phyloP scores from a whole-genome alignment of 2,329 filamentous ascomycete species.

The Thielaviopsis punctulata region DNA sequence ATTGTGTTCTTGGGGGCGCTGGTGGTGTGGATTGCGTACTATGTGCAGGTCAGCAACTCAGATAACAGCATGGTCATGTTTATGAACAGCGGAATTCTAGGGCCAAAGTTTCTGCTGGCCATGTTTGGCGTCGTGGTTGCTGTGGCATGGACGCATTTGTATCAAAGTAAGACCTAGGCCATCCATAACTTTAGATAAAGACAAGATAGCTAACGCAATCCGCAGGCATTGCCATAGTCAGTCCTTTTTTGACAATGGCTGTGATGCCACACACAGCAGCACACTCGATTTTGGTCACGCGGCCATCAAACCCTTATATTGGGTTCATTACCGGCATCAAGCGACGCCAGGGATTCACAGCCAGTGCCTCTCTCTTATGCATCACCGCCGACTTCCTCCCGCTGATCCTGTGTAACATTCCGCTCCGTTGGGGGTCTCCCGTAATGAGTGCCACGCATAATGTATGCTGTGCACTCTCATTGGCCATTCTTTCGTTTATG shows the following conservation, averaged over 20 bases:
- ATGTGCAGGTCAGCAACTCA: neutral
- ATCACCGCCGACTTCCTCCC: slow-evolving; percentile 8
- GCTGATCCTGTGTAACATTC: slow-evolving; percentile 9
- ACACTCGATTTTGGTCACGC: slow-evolving; percentile 5
- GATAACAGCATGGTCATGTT: slow-evolving; percentile 1
- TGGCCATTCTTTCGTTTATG: slow-evolving; percentile 10
- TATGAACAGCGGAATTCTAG: slow-evolving; percentile 8
- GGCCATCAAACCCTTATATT: slow-evolving; percentile 8
- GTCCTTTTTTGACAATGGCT: slow-evolving; percentile 15
- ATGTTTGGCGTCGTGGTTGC: slow-evolving; percentile 4
- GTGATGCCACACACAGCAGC: slow-evolving; percentile 6
- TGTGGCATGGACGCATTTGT: slow-evolving; percentile 5
- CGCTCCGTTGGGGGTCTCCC: neutral
- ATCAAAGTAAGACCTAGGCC: slow-evolving; percentile 6
- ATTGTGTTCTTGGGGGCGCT: slow-evolving; percentile 2
- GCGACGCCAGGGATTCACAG: slow-evolving; percentile 1
- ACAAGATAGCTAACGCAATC: neutral
- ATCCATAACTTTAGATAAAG: neutral
- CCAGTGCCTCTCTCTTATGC: neutral
- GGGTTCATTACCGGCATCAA: slow-evolving; percentile 6
- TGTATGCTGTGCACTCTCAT: neutral
- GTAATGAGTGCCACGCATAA: slow-evolving; percentile 1
- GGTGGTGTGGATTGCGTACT: slow-evolving; percentile 6
- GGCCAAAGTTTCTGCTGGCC: slow-evolving; percentile 8
- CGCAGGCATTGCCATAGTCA: slow-evolving; percentile 12